Evolutionary conservation across 2,329 filamentous ascomycete species (phyloP).

Genomic region (Tolypocladium cylindrosporum): DNA sequence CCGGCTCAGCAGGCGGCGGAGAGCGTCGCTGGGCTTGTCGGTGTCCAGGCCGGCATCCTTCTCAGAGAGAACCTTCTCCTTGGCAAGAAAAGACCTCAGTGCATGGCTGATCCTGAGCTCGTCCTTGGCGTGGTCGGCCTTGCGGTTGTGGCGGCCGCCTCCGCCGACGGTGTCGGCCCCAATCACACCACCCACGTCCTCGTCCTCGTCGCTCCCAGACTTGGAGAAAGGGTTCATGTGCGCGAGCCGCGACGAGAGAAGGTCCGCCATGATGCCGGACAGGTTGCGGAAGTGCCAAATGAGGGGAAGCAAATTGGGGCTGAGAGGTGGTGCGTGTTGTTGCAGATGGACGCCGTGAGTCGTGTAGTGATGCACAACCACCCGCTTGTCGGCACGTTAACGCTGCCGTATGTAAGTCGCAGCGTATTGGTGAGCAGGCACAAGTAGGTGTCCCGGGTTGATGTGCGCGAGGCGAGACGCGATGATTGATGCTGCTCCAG

Average conservation of each 20-base stretch:
- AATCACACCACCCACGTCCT: slow-evolving; percentile 23
- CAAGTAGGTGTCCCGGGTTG: background rate
- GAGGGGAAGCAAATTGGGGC: background rate
- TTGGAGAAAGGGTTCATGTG: slow-evolving; percentile 20
- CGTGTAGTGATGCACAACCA: background rate
- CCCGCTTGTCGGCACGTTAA: background rate
- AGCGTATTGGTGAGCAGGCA: background rate
- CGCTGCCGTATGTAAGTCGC: background rate
- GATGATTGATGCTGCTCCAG: background rate
- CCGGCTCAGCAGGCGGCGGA: slow-evolving; percentile 43
- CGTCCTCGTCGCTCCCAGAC: slow-evolving; percentile 17
- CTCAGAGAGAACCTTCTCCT: slow-evolving; percentile 39
- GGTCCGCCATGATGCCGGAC: slow-evolving; percentile 12
- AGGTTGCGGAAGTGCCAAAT: background rate
- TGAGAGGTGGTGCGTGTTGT: background rate
- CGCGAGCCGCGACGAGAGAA: slow-evolving; percentile 17
- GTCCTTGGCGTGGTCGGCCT: slow-evolving; percentile 37
- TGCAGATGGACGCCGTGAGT: background rate
- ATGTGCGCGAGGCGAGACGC: background rate
- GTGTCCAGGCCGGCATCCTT: slow-evolving; percentile 35
- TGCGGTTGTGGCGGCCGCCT: slow-evolving; percentile 44
- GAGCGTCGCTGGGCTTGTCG: slow-evolving; percentile 27
- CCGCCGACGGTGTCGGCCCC: slow-evolving; percentile 39
- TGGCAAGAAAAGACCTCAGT: slow-evolving; percentile 43
- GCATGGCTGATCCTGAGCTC: slow-evolving; percentile 50